Evolutionary conservation across 1,139 yeast genomes (phyloP), one percentile per base, ranked within the genome.

Genomic region (Suhomyces kunorum): DNA sequence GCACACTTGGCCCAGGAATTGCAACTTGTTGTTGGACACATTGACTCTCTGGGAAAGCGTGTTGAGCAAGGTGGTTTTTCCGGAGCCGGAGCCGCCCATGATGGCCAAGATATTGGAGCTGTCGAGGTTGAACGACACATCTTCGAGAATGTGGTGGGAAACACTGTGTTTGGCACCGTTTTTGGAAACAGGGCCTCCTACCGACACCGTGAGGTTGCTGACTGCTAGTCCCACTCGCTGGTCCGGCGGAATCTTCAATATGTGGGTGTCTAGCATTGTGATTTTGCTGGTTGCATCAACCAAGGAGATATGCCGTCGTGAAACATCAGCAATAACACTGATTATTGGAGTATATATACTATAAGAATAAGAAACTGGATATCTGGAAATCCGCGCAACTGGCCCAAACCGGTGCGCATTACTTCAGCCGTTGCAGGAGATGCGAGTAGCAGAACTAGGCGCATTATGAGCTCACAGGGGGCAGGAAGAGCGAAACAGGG

Each of bases 41-140:
- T 68, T 70, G 4, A 81, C 71, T 42, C 90, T 61, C 34, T 80
- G 76, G 0, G 95, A 88, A 43, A 88, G 61, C 1, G 81, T 79
- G 52, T 88, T 87, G 24, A 88, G 66, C 30, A 88, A 59, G 0
- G 96, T 86, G 0, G 96, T 88, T 56, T 88, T 88, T 3, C 96
- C 96, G 6, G 89, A 80, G 0, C 96, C 96, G 0, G 94, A 82
- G 0, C 94, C 90, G 3, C 95, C 95, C 66, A 86, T 76, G 20
- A 86, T 83, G 5, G 92, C 92, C 63, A 83, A 71, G 48, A 78
- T 63, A 32, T 74, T 68, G 29, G 77, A 80, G 2, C 68, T 51
- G 0, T 76, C 74, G 7, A 84, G 66, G 38, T 80, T 79, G 45
- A 83, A 74, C 3, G 82, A 75, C 27, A 83, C 65, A 40, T 77